Evolutionary conservation across 2,329 filamentous ascomycete genomes (phyloP).

Genomic region (Parafenestella ontariensis): DNA sequence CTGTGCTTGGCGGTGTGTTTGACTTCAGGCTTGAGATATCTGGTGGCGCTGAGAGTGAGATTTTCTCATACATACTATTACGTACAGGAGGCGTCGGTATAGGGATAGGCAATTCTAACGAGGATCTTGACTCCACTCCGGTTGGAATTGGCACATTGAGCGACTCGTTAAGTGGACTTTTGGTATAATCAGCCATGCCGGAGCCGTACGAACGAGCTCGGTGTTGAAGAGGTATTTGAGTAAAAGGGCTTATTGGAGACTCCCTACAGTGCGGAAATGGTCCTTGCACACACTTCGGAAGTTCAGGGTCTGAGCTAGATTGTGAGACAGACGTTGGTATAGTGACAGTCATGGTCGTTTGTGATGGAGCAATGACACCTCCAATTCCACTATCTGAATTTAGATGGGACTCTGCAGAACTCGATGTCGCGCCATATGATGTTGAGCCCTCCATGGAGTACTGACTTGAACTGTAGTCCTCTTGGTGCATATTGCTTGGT

Average conservation of each 20-base stretch:
- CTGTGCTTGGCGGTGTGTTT: conserved; percentile 22
- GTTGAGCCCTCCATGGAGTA: conserved; percentile 25
- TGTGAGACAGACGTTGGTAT: conserved; percentile 18
- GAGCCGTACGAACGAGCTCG: conserved; percentile 14
- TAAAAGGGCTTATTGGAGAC: conserved; percentile 30
- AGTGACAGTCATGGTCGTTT: conserved; percentile 21
- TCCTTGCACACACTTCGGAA: neutral
- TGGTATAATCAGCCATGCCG: conserved; percentile 16
- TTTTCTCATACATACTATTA: conserved; percentile 12
- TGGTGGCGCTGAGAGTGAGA: conserved; percentile 16
- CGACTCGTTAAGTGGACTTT: conserved; percentile 31
- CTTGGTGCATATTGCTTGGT: conserved; percentile 24
- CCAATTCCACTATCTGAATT: conserved; percentile 22
- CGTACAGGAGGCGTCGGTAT: conserved; percentile 17
- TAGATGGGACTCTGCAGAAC: conserved; percentile 20
- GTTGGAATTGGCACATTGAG: conserved; percentile 34
- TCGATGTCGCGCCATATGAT: conserved; percentile 25
- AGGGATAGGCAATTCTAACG: conserved; percentile 34
- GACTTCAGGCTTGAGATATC: conserved; percentile 17
- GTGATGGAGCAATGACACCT: conserved; percentile 21
- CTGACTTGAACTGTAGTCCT: conserved; percentile 32
- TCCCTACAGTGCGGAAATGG: conserved; percentile 29
- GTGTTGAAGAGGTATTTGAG: conserved; percentile 7
- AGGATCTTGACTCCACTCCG: conserved; percentile 19
- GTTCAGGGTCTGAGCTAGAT: conserved; percentile 11